Evolutionary conservation across 78 protist genomes (phyloP).

Genomic region (Blattamonas nauphoetae): DNA sequence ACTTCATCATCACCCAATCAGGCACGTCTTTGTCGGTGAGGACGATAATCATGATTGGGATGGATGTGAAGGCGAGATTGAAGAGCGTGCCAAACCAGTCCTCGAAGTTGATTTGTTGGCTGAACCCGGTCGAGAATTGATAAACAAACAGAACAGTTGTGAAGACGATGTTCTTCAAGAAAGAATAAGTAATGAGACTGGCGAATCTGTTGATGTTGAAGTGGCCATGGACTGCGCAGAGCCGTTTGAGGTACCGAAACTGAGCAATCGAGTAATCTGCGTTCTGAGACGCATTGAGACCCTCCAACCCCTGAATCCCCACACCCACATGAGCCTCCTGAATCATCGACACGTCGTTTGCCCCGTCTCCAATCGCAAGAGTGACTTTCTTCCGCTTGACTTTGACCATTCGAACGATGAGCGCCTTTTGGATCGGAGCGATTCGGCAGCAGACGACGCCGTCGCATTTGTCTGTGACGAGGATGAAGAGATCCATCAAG

Average conservation of each 20-base stretch:
- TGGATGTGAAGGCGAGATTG: constrained; percentile 39
- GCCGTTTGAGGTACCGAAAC: constrained; percentile 34
- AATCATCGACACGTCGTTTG: constrained; percentile 76
- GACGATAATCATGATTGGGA: constrained; percentile 37
- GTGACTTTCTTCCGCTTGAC: background rate
- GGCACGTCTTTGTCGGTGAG: constrained; percentile 4
- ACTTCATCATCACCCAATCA: background rate
- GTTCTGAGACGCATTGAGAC: constrained; percentile 70
- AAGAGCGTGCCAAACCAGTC: background rate
- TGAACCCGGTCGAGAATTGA: constrained; percentile 25
- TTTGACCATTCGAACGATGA: constrained; percentile 39
- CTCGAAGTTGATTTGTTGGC: background rate
- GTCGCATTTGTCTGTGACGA: background rate
- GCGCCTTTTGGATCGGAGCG: constrained; percentile 42
- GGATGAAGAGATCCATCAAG: constrained; percentile 1
- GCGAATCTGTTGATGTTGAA: constrained; percentile 41
- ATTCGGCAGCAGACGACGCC: constrained; percentile 21
- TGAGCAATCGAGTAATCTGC: constrained; percentile 65
- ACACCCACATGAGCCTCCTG: constrained; percentile 72
- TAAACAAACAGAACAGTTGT: constrained; percentile 42
- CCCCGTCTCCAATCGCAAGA: constrained; percentile 77
- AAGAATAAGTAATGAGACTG: constrained; percentile 49
- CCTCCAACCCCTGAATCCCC: constrained; percentile 81
- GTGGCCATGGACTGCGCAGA: constrained; percentile 72
- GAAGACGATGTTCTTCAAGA: constrained; percentile 63